Percentiles rank a stretch among this genome's conserved stretches.
phyloP scores from a whole-genome alignment of 257 asterid genomes.

The Hygrophila difformis region DNA sequence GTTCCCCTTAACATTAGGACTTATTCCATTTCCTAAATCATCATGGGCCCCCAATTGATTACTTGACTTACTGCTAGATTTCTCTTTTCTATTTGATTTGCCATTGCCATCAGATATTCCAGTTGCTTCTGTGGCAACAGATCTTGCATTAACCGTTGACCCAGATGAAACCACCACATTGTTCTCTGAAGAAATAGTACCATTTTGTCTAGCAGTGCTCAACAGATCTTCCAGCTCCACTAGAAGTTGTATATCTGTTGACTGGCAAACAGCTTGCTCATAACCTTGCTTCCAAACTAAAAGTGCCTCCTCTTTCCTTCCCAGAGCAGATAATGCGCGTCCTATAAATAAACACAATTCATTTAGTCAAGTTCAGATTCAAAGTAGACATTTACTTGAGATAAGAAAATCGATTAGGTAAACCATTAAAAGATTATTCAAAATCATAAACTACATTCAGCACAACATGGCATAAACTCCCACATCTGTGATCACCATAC shows the following conservation, averaged over 20 bases:
- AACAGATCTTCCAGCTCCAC: conserved; percentile 85
- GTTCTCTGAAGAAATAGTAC: conserved; percentile 22
- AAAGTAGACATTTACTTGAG: conserved; percentile 6
- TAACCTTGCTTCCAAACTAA: conserved; percentile 86
- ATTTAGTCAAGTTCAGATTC: conserved; percentile 8
- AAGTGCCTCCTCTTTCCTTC: conserved; percentile 78
- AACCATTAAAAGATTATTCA: conserved; percentile 5
- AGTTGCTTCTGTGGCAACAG: conserved; percentile 37
- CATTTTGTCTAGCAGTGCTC: conserved; percentile 41
- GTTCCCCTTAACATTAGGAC: conserved; percentile 21
- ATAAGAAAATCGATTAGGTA: conserved; percentile 10
- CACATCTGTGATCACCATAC: background rate
- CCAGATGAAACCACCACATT: conserved; percentile 31
- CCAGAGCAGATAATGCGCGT: conserved; percentile 76
- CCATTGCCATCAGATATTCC: conserved; percentile 28
- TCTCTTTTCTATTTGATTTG: conserved; percentile 36
- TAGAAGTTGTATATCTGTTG: conserved; percentile 78
- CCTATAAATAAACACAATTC: conserved; percentile 41
- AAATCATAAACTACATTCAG: conserved; percentile 12
- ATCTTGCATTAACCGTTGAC: conserved; percentile 25
- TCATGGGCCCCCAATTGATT: conserved; percentile 31
- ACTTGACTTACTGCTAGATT: conserved; percentile 24
- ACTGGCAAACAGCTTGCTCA: conserved; percentile 61
- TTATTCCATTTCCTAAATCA: conserved; percentile 32
- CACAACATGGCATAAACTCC: conserved; percentile 15